Evolutionary conservation across 2,329 filamentous ascomycete species (phyloP).

Genomic region (Fusarium oxysporum): DNA sequence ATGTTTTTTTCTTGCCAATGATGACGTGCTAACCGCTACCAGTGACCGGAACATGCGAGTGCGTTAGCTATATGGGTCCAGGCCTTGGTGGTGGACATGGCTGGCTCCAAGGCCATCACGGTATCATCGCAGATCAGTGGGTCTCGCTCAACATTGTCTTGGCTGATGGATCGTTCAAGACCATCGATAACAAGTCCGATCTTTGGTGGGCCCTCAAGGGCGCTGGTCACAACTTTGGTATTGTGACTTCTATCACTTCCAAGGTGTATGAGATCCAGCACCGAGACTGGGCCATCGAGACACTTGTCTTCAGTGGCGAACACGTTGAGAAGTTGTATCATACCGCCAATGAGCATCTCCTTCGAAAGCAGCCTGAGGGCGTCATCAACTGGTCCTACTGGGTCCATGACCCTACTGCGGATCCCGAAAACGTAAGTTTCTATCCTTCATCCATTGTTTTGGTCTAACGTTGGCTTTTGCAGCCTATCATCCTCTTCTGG

Average conservation of each 20-base stretch:
- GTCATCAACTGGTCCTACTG: conserved; percentile 64
- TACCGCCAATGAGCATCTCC: conserved; percentile 58
- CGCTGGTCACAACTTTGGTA: conserved; percentile 51
- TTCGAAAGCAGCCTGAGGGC: conserved; percentile 56
- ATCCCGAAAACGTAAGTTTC: conserved; percentile 54
- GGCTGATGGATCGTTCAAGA: conserved; percentile 44
- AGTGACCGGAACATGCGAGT: conserved; percentile 45
- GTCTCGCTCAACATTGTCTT: conserved; percentile 49
- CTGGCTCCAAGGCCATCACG: conserved; percentile 46
- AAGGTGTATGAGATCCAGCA: conserved; percentile 48
- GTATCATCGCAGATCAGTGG: conserved; percentile 51
- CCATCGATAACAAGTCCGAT: conserved; percentile 42
- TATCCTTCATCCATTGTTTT: neutral
- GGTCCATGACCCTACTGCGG: conserved; percentile 54
- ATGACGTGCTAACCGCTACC: neutral
- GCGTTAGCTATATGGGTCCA: conserved; percentile 47
- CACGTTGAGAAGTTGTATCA: conserved; percentile 62
- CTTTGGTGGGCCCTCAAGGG: conserved; percentile 53
- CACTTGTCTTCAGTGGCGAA: conserved; percentile 59
- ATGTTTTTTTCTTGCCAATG: no score
- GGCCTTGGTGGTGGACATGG: conserved; percentile 49
- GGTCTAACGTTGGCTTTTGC: fast-evolving
- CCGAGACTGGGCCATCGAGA: conserved; percentile 47
- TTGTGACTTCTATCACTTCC: conserved; percentile 46
- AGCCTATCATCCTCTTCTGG: conserved; percentile 57